Conservation (phyloP, 768 basidiomycete genomes). For the Boletus huronensis region DNA sequence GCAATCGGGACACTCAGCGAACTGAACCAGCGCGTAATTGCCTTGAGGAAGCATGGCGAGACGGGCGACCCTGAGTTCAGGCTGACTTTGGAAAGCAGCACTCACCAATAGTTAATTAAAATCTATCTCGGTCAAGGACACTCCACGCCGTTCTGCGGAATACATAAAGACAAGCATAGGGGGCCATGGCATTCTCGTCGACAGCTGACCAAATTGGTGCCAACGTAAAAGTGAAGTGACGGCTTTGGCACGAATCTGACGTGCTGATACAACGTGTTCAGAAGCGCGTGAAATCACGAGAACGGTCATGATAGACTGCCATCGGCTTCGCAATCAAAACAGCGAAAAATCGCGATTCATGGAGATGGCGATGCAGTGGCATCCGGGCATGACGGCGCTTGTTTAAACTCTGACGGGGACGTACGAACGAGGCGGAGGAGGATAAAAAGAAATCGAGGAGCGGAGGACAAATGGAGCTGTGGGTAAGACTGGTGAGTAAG, state of each 20-base stretch:
- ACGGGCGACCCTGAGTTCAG: constrained; percentile 27
- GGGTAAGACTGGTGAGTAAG: constrained; percentile 21
- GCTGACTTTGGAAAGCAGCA: constrained; percentile 21
- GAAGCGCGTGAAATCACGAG: constrained; percentile 35
- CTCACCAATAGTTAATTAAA: constrained; percentile 32
- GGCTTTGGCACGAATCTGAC: constrained; percentile 31
- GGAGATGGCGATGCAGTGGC: constrained; percentile 12
- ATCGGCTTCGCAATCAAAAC: constrained; percentile 25
- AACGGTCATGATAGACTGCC: constrained; percentile 32
- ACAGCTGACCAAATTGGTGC: constrained; percentile 19
- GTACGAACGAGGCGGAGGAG: constrained; percentile 4
- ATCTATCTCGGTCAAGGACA: constrained; percentile 31
- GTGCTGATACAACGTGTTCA: constrained; percentile 35
- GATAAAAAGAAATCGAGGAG: not conserved
- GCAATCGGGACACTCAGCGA: constrained; percentile 35
- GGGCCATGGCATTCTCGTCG: constrained; percentile 27
- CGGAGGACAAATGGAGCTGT: constrained; percentile 15
- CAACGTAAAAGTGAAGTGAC: constrained; percentile 34
- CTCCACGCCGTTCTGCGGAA: constrained; percentile 35
- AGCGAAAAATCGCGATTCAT: constrained; percentile 24
- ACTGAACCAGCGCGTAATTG: constrained; percentile 36
- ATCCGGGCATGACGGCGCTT: constrained; percentile 17
- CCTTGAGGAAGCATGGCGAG: constrained; percentile 33
- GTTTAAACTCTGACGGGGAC: constrained; percentile 9
- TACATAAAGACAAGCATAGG: constrained; percentile 36